Conservation (phyloP, 345 rosid species). For the Anastatica hierochuntica region DNA sequence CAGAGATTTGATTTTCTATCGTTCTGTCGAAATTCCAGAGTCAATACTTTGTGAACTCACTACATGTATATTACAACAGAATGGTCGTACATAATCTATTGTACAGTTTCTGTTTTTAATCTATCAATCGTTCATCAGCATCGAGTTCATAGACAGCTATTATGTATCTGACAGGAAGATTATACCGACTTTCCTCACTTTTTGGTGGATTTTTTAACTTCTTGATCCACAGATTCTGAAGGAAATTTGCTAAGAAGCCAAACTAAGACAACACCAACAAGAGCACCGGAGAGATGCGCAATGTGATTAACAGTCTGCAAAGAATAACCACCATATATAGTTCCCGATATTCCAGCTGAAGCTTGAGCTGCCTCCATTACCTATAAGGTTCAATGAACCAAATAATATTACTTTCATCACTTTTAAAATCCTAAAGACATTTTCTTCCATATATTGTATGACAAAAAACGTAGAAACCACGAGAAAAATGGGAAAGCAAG, state of each 20-base stretch:
- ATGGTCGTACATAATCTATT: conserved; percentile 1
- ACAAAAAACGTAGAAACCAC: no score
- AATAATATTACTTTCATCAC: no score
- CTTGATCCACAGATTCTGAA: conserved; percentile 31
- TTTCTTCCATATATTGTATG: no score
- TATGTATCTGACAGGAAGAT: background rate
- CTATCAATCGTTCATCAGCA: no score
- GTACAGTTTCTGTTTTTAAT: conserved; percentile 6
- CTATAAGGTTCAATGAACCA: conserved; percentile 14
- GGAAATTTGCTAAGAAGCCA: conserved; percentile 82
- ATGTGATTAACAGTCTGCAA: conserved; percentile 78
- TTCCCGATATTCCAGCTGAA: conserved; percentile 58
- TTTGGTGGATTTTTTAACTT: conserved; percentile 11
- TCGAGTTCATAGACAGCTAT: no score
- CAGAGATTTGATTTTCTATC: no score
- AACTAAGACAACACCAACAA: conserved; percentile 67
- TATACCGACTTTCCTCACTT: conserved; percentile 17
- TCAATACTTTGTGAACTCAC: conserved; percentile 14
- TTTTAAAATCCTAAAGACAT: no score
- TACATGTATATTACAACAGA: conserved; percentile 10
- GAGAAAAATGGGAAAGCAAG: no score
- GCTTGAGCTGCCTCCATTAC: conserved; percentile 97
- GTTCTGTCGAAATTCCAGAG: conserved; percentile 11
- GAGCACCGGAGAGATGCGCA: conserved; percentile 91
- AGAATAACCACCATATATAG: conserved; percentile 40